phyloP scores from a whole-genome alignment of 768 basidiomycete genomes.

The Collybiopsis confluens region DNA sequence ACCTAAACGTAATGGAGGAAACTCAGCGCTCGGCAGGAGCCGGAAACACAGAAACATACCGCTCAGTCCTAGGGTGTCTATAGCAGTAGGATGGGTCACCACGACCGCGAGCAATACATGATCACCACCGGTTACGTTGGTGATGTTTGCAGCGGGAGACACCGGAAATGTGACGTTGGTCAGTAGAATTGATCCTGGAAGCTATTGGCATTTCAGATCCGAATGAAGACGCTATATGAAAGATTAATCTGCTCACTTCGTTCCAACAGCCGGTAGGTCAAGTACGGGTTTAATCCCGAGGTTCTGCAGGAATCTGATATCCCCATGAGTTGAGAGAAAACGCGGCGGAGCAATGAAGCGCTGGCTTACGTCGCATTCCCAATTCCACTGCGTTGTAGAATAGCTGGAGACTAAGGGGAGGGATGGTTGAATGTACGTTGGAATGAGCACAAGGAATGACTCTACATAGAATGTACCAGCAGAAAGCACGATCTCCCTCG shows the following conservation, averaged over 20 bases:
- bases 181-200: slow-evolving; percentile 16
- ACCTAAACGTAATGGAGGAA: background rate
- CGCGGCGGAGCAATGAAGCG: background rate
- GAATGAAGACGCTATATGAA: no score
- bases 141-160: slow-evolving; percentile 1
- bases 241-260: slow-evolving; percentile 11
- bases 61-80: slow-evolving; percentile 11
- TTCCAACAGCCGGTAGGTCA: slow-evolving; percentile 15
- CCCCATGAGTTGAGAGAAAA: background rate
- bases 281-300: slow-evolving; percentile 14
- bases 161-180: slow-evolving; percentile 13
- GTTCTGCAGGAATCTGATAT: slow-evolving; percentile 10
- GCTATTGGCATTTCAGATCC: no score
- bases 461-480: slow-evolving; percentile 13
- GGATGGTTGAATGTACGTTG: background rate
- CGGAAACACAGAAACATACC: background rate
- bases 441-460: background rate
- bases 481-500: slow-evolving; percentile 11
- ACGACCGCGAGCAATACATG: slow-evolving; percentile 10
- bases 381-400: slow-evolving; percentile 14
- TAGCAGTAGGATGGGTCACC: slow-evolving; percentile 13
- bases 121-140: slow-evolving; percentile 10
- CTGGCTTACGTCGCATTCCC: slow-evolving; percentile 12
- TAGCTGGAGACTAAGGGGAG: slow-evolving; percentile 9
- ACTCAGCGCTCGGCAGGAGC: no score